Base-by-base conservation (phyloP, 2,329 filamentous ascomycete genomes). In the Alternaria postmessia region DNA sequence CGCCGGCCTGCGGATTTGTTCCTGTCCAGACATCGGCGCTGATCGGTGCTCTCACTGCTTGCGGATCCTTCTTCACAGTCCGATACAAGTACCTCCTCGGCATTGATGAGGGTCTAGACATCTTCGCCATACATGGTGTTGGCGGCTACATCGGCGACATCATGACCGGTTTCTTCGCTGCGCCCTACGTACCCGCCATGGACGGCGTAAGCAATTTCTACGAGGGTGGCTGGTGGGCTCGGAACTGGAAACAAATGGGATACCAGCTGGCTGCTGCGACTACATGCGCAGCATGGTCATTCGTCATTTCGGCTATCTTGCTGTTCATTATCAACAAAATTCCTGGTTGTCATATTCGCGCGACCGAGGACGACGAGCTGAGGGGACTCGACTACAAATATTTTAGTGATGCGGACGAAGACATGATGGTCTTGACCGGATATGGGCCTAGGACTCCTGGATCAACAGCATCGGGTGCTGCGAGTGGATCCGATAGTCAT, bases 71-170 rank as follows among this genome's bases (percentile, higher is more conserved):
- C 58, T 83, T 82, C 57, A 74, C 80, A 11, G 82, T 74, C 11
- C 81, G 63, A 8, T 76, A 76, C 65, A 87, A 87, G 66, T 78
- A 86, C 51, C 77, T 85, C 60, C 74, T 87, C 5, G 78, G 79
- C 8, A 80, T 88, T 11, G 86, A 88, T 59, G 86, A 88, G 46
- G 85, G 85, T 3, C 80, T 88, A 52, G 86, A 88, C 59, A 86
- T 88, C 51, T 88, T 87, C 61, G 85, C 85, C 30, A 82, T 88
- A 28, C 86, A 88, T 67, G 86, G 86, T 18, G 76, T 88, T 2
- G 86, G 86, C n/a, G 86, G 86, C 11, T 81, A 84, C 62, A 81
- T 88, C 1, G 86, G 86, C 16, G 82, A 85, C 34, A 79, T 88
- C 48, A 69, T 88, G 18, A 88, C 86, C 0, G 86, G 86, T 3